Evolutionary conservation across 2,329 filamentous ascomycete species (phyloP), one percentile per base, ranked within the genome.

Genomic region (Pezicula rhizophila): DNA sequence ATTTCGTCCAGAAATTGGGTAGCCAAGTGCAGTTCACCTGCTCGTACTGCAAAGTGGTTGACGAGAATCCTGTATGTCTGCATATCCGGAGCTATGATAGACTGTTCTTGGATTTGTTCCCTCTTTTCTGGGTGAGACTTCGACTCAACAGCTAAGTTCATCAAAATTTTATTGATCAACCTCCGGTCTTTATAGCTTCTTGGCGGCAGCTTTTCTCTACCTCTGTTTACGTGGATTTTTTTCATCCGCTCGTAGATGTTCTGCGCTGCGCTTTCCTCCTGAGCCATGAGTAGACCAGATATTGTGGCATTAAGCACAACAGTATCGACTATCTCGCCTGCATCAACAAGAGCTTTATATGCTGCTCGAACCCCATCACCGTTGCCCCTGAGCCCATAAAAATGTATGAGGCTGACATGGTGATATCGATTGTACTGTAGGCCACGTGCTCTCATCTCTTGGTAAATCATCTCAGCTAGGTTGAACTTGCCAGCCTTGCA

Each of bases 211-310:
- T 46, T 56, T 20, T 48, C 45, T 11, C 47, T 53, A 49, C 57
- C 26, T 11, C 47, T 48, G 17, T 55, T 48, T 7, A 50, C 23
- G 45, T 64, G 56, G 23, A 58, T 42, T 68, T 60, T 31, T 65
- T 90, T 91, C 91, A 99, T 97, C 52, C 84, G 82, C 49, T 81
- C 72, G 60, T 96, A 96, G 10, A 96, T 80, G 51, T 85, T 77
- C 57, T 92, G 83, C 2, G 91, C 93, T 0, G 88, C 84, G 6
- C 75, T 70, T 35, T 85, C 79, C 62, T 99, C 91, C 37, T 85
- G 85, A 12, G 85, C 83, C 48, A 82, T 77, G 39, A 96, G 74
- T 17, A 97, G 76, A 2, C 89, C 84, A 0, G 82, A 76, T 53
- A 97, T 87, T 59, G 96, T 82, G 58, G 86, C 88, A 63, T 97